These are phyloP conservation scores for Ceratobasidium sp. DNA, from an alignment of 1,284 basidiomycete genomes.

Conservation along the genomic window DNA sequence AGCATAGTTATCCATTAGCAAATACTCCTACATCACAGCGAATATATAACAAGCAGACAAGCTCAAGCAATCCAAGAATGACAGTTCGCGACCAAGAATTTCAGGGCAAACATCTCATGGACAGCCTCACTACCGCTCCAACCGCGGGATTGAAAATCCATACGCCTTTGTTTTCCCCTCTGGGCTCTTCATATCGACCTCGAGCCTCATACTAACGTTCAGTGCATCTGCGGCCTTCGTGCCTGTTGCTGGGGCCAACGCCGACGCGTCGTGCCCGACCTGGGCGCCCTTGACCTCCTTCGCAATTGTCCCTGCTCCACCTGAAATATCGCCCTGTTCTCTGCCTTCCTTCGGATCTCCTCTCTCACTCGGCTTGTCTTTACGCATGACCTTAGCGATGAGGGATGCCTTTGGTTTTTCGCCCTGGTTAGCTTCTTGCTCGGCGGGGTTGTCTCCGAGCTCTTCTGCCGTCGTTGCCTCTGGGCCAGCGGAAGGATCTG, in stretches of 20 bases:
- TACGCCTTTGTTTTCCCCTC: constrained; percentile 44
- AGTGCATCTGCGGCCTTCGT: constrained; percentile 43
- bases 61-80: too few relatives aligned
- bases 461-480: constrained; percentile 24
- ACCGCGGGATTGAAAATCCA: constrained; percentile 44
- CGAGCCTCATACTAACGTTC: constrained; percentile 43
- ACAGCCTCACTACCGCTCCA: constrained; percentile 41
- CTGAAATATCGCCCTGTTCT: constrained; percentile 40
- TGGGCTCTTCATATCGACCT: constrained; percentile 43
- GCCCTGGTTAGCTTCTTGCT: constrained; percentile 21
- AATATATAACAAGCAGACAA: too few relatives aligned
- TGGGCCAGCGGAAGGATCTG: constrained; percentile 40
- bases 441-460: constrained; percentile 11
- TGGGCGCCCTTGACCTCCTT: constrained; percentile 42
- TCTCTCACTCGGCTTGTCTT: not conserved
- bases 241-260: constrained; percentile 41
- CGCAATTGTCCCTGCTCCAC: constrained; percentile 39
- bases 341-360: not conserved
- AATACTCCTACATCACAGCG: too few relatives aligned
- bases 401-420: constrained; percentile 24
- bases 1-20: too few relatives aligned
- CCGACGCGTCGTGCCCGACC: constrained; percentile 41
- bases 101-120: too few relatives aligned
- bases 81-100: too few relatives aligned
- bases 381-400: constrained; percentile 8